These are phyloP conservation scores for Aspergillus quadrilineatus DNA, from an alignment of 2,329 filamentous ascomycete genomes.

Conservation along the genomic window DNA sequence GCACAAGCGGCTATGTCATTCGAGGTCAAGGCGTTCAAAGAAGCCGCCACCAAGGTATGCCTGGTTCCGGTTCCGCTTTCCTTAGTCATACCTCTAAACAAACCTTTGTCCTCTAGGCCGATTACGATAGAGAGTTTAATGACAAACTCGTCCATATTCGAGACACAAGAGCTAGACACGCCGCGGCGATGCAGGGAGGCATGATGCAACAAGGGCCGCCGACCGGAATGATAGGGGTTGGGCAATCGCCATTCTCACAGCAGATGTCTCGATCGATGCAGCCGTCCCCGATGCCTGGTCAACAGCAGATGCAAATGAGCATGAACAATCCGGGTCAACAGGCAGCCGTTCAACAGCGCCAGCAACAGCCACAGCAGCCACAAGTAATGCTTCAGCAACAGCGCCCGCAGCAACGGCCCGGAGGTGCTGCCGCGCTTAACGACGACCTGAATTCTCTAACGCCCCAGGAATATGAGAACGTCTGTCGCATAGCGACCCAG, in stretches of 20 bases:
- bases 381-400: conserved; percentile 27
- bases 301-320: conserved; percentile 38
- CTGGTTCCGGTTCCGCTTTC: not conserved
- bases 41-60: conserved; percentile 37
- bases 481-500: conserved; percentile 48
- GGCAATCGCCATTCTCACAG: conserved; percentile 48
- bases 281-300: conserved; percentile 47
- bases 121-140: conserved; percentile 46
- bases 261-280: conserved; percentile 54
- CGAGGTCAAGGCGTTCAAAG: conserved; percentile 46
- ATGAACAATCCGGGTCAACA: conserved; percentile 36
- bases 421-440: conserved; percentile 26
- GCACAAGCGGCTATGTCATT: conserved; percentile 45
- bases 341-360: conserved; percentile 33
- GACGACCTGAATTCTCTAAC: conserved; percentile 40
- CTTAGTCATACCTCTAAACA: conserved; percentile 1
- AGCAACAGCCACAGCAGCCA: conserved; percentile 32
- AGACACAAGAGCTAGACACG: conserved; percentile 46
- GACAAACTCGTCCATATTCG: conserved; percentile 47
- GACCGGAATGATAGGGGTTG: conserved; percentile 31
- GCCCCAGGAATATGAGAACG: conserved; percentile 43
- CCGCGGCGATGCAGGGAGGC: conserved; percentile 40
- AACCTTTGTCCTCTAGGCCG: conserved; percentile 26
- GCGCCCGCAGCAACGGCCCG: conserved; percentile 33
- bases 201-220: conserved; percentile 39